A percentile compares a stretch with the other conserved stretches of the same genome.
Evolutionary conservation across 1,284 basidiomycete genomes (phyloP).

Genomic region (Microbotryomycetes sp.): DNA sequence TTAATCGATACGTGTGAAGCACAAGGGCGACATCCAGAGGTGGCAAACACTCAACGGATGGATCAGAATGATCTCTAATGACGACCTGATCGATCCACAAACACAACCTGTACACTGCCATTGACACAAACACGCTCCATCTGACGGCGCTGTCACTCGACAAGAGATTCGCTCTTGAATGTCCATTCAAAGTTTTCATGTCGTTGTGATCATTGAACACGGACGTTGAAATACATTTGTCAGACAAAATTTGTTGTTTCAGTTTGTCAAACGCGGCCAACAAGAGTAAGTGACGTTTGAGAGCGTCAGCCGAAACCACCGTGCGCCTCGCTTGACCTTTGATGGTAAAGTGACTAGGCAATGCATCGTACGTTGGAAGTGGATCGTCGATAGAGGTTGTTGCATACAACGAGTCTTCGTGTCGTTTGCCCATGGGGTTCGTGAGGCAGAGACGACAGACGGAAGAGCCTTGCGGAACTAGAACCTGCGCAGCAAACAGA

Average conservation of each 20-base stretch:
- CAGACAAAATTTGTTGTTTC: not conserved
- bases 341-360: not conserved
- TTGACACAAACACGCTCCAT: not conserved
- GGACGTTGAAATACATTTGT: not conserved
- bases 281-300: not conserved
- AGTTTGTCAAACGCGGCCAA: not conserved
- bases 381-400: no score
- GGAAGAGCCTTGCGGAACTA: constrained; percentile 89
- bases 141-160: not conserved
- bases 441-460: constrained; percentile 79
- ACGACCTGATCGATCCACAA: not conserved
- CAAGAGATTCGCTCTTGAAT: no score
- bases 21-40: constrained; percentile 2
- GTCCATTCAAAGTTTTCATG: no score
- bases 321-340: not conserved
- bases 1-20: not conserved
- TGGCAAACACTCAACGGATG: not conserved
- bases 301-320: not conserved
- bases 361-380: not conserved
- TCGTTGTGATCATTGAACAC: no score
- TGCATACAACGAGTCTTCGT: no score
- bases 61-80: no score
- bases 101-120: not conserved
- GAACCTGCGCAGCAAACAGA: constrained; percentile 72
- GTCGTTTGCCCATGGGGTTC: no score